Evolutionary conservation across 371 early-diverging fungal species (phyloP), one percentile per base, ranked within the genome.

Genomic region (Actinomucor elegans): DNA sequence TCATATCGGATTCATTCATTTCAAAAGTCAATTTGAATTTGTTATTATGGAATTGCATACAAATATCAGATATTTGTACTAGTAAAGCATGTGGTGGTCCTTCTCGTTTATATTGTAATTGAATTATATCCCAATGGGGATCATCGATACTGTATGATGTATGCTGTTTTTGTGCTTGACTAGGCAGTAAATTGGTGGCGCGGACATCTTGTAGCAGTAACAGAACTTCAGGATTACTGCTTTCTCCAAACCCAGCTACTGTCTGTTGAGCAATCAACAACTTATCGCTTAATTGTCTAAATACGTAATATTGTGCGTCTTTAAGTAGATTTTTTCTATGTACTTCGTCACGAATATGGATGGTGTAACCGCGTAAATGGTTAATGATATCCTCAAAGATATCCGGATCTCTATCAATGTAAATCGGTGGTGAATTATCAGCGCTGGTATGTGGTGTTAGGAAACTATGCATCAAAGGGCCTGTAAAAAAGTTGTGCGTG

Each of bases 291-390:
- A 86, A 58, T 18, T 71, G 68, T 34, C 70, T 71, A 43, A 86
- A 67, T 29, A 73, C 79, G 49, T 83, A 86, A 51, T 81, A 86
- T 17, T 77, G 71, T 1, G 84, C 79, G 52, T 86, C 86, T 52
- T 74, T 81, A 18, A 86, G 58, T 23, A 86, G 48, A 44, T 86
- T 86, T 38, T 69, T 72, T 43, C 83, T 71, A 48, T 86, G 86
- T n/a, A 75, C 64, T 52, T 78, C 83, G 54, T 83, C 82, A 33
- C 73, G 67, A 50, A 86, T 77, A 28, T 67, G 64, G 31, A 86
- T 73, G 1, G 79, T 78, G 37, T 86, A 86, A 9, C 86, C 86
- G 35, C 80, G 79, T 7, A 86, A 61, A 64, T 81, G 80, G 10
- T 66, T 64, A n/a, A 86, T 40, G 37, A 86, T 78, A 15, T 84